phyloP scores from a whole-genome alignment of 495 filamentous ascomycete species.

The Viridothelium virens region DNA sequence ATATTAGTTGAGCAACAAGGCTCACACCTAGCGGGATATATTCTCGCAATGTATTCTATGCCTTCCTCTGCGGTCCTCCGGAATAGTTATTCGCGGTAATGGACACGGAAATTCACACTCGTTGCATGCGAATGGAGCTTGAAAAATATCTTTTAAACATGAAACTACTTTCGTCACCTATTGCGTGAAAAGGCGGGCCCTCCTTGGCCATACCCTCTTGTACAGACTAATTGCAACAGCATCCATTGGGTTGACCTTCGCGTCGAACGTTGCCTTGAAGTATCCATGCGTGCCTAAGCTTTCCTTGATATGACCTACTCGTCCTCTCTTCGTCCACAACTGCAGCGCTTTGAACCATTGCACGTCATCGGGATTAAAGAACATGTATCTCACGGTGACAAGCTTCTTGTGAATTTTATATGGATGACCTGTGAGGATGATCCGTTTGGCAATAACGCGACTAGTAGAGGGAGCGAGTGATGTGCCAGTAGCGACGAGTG shows the following conservation, averaged over 20 bases:
- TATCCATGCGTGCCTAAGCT: conserved; percentile 93
- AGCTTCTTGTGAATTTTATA: conserved; percentile 97
- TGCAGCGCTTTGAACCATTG: conserved; percentile 94
- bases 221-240: conserved; percentile 86
- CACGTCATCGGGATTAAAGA: conserved; percentile 93
- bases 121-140: too few species aligned
- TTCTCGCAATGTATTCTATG: too few species aligned
- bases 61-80: too few species aligned
- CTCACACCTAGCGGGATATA: too few species aligned
- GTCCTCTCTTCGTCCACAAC: conserved; percentile 84
- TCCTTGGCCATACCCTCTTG: conserved; percentile 83
- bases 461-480: conserved; percentile 66
- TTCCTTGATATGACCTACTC: conserved; percentile 87
- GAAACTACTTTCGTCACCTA: not conserved
- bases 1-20: too few species aligned
- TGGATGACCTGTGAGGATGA: conserved; percentile 90
- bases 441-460: conserved; percentile 85
- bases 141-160: too few species aligned
- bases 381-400: conserved; percentile 97
- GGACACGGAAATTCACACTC: too few species aligned
- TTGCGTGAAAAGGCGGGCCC: conserved; percentile 42
- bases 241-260: conserved; percentile 88
- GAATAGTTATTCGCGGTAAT: too few species aligned
- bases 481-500: conserved; percentile 78
- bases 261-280: conserved; percentile 98